Evolutionary conservation across 495 filamentous ascomycete genomes (phyloP).

Genomic region (Aspergillus asperescens): DNA sequence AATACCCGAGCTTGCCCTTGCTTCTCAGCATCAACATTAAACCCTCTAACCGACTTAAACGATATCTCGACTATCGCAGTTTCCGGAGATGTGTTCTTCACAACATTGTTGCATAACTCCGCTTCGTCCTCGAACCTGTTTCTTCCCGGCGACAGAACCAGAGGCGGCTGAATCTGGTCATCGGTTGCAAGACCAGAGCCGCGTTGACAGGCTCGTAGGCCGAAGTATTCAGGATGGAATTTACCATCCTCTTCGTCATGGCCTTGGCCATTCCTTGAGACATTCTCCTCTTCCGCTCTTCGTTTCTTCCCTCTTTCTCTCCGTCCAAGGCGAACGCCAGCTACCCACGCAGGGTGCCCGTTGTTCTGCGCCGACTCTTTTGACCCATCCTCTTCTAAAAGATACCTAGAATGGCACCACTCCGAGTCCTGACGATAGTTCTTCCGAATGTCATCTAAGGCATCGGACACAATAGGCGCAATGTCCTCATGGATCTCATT

Average conservation of each 20-base stretch:
- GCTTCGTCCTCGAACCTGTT: conserved; percentile 27
- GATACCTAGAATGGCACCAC: conserved; percentile 42
- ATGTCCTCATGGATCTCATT: conserved; percentile 25
- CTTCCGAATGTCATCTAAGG: conserved; percentile 27
- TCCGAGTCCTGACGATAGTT: neutral
- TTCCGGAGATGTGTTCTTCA: conserved; percentile 34
- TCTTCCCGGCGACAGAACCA: conserved; percentile 31
- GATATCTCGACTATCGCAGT: conserved; percentile 21
- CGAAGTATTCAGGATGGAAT: neutral
- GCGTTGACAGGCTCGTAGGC: neutral
- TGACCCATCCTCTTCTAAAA: conserved; percentile 1
- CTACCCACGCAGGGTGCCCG: neutral
- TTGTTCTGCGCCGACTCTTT: neutral
- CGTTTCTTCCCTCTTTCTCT: conserved; percentile 14
- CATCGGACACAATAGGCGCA: conserved; percentile 23
- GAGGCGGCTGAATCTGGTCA: conserved; percentile 17
- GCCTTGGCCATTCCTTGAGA: too few species aligned
- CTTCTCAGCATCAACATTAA: neutral
- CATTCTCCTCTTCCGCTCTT: too few species aligned
- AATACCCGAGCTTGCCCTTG: conserved; percentile 22
- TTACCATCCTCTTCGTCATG: neutral
- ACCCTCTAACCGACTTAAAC: neutral
- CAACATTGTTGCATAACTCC: conserved; percentile 27
- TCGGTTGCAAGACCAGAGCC: neutral
- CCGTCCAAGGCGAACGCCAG: conserved; percentile 10